These are phyloP conservation scores for Tulasnella sp. DNA, from an alignment of 768 basidiomycete genomes.

Conservation along the genomic window DNA sequence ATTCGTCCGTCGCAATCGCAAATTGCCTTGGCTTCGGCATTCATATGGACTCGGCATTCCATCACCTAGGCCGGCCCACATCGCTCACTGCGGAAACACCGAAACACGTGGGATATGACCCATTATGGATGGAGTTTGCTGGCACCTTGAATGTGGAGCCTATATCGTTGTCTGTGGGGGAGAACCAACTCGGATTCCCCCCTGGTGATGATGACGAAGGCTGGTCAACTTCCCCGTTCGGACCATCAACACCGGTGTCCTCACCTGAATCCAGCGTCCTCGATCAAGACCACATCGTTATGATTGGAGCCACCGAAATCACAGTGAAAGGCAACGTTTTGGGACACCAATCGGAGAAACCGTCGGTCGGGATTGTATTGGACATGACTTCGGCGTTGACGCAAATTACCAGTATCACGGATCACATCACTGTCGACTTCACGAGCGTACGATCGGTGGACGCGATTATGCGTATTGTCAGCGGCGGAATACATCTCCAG, in stretches of 20 bases:
- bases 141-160: not conserved
- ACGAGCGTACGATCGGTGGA: constrained; percentile 51
- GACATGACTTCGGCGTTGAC: constrained; percentile 36
- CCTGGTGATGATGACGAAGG: not conserved
- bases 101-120: not conserved
- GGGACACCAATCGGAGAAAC: constrained; percentile 42
- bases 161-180: not conserved
- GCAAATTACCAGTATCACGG: constrained; percentile 41
- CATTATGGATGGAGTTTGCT: not conserved
- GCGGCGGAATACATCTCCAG: constrained; percentile 6
- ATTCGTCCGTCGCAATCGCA: too few species aligned
- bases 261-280: not conserved
- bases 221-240: not conserved
- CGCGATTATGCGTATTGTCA: constrained; percentile 27
- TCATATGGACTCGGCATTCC: not conserved
- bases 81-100: too few species aligned
- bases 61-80: not conserved
- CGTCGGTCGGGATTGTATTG: constrained; percentile 33
- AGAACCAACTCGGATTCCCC: not conserved
- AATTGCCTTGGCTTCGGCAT: not conserved
- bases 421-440: constrained; percentile 52
- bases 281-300: constrained; percentile 34
- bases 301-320: constrained; percentile 47
- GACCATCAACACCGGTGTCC: not conserved
- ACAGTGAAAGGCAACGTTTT: constrained; percentile 36